Evolutionary conservation across 2,329 filamentous ascomycete genomes (phyloP).

Genomic region (Ophiostoma sp.): DNA sequence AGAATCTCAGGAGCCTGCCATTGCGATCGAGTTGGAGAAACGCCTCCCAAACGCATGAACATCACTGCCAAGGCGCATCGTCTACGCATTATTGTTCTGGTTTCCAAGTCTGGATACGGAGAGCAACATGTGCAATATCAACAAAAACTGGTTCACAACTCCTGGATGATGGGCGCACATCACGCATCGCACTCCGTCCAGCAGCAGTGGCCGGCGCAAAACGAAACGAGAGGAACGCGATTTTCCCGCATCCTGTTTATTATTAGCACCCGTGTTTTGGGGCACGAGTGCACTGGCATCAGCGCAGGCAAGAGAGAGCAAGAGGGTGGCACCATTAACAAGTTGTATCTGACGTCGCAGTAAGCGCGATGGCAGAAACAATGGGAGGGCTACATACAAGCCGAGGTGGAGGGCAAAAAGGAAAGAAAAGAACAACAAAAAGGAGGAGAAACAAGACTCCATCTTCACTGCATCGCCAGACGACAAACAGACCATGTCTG

Average conservation of each 20-base stretch:
- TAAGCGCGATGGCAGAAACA: background rate
- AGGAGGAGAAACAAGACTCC: background rate
- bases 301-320: too few species aligned
- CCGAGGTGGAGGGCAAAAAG: background rate
- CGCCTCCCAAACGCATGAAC: slow-evolving; percentile 18
- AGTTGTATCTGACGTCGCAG: slow-evolving; percentile 1
- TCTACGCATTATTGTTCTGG: background rate
- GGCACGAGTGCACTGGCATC: background rate
- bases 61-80: background rate
- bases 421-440: background rate
- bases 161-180: slow-evolving; percentile 11
- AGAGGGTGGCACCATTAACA: slow-evolving; percentile 8
- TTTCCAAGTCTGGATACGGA: background rate
- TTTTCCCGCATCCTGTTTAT: slow-evolving; percentile 6
- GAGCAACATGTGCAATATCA: background rate
- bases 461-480: slow-evolving; percentile 8
- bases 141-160: too few species aligned
- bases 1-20: background rate
- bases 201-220: background rate
- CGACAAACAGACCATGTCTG: background rate
- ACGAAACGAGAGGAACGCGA: slow-evolving; percentile 11
- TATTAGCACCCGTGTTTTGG: background rate
- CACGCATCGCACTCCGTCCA: slow-evolving; percentile 9
- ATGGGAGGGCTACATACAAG: background rate
- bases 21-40: background rate